phyloP scores from a whole-genome alignment of 768 basidiomycete genomes.

The Steccherinum ochraceum region DNA sequence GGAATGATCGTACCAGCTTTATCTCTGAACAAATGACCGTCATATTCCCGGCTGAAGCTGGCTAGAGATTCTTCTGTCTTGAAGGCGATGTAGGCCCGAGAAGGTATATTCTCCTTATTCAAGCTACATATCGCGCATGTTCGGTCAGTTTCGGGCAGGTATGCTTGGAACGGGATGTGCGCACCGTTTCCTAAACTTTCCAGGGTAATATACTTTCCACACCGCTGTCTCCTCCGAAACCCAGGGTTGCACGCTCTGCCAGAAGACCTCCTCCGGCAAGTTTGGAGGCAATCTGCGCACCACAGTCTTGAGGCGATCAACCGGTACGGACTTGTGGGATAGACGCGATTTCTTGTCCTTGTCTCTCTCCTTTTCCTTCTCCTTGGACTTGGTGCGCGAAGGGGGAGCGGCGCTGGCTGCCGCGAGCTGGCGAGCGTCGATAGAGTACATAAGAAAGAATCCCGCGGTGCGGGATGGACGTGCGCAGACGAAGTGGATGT shows the following conservation, averaged over 20 bases:
- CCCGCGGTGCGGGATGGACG: too few relatives aligned
- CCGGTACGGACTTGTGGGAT: constrained; percentile 20
- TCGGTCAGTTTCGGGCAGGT: neutral
- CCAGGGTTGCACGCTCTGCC: constrained; percentile 86
- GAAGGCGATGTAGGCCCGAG: constrained; percentile 92
- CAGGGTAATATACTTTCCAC: constrained; percentile 64
- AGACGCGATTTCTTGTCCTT: constrained; percentile 13
- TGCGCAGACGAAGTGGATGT: neutral
- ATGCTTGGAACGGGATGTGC: constrained; percentile 13
- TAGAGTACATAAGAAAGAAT: neutral
- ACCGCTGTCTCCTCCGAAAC: constrained; percentile 63
- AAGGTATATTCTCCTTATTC: constrained; percentile 79
- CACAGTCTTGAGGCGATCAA: constrained; percentile 77
- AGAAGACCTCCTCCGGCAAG: constrained; percentile 88
- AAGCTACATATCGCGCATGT: constrained; percentile 34
- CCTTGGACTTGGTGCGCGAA: too few relatives aligned
- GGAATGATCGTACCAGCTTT: constrained; percentile 63
- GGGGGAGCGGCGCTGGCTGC: neutral
- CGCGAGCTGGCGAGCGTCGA: constrained; percentile 1
- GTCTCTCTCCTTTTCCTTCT: constrained; percentile 14
- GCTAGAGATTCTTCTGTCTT: constrained; percentile 66
- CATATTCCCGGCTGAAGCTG: constrained; percentile 75
- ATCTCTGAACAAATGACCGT: constrained; percentile 88
- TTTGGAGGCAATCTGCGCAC: constrained; percentile 87
- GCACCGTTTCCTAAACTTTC: constrained; percentile 68